Base-by-base conservation (phyloP, 495 filamentous ascomycete species). In the Daldinia loculata region DNA sequence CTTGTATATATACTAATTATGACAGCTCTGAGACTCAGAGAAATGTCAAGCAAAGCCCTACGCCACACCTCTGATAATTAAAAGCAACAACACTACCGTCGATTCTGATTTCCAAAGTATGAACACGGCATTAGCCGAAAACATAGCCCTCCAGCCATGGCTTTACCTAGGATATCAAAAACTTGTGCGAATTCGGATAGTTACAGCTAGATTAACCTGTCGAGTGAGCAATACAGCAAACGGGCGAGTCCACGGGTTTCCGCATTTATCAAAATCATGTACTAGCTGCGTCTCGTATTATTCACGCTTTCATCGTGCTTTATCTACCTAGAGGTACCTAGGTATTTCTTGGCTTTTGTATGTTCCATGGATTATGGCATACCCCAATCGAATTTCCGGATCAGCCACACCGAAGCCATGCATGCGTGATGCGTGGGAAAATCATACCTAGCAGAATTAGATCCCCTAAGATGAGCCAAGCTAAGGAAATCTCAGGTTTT, bases 321-420 rank as follows among this genome's bases (percentile, higher is more conserved):
- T 9, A n/a, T 48, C 3, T 22, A 48, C 27, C 27, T 29, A 29
- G 27, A 29, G 7, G 2, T 48, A 36, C 34, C 12, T 4, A 36
- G 12, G 19, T 24, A 48, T 24, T 22, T 24, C 43, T 48, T 48
- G n/a, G 17, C 19, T 22, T 22, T 22, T 22, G 43, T 3, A 48
- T 48, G 48, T 38, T 38, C 19, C 11, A 32, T 51, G n/a, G 30
- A 45, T 7, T 39, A 56, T 61, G 56, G 36, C 22, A 22, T 70
- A 56, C 67, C 67, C 67, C 67, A 70, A 48, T 70, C 61, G 27
- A 70, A 70, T 70, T 29, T 70, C 67, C 67, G 67, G 41, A 12
- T 17, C 56, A 48, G 61, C 67, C 67, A 70, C 56, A 41, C 39
- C 8, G 38, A 57, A 43, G 43, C 55, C 48, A 56, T 24, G 22